These are phyloP conservation scores for Coemansia sp. DNA, from an alignment of 192 early-diverging fungal species.

Conservation along the genomic window DNA sequence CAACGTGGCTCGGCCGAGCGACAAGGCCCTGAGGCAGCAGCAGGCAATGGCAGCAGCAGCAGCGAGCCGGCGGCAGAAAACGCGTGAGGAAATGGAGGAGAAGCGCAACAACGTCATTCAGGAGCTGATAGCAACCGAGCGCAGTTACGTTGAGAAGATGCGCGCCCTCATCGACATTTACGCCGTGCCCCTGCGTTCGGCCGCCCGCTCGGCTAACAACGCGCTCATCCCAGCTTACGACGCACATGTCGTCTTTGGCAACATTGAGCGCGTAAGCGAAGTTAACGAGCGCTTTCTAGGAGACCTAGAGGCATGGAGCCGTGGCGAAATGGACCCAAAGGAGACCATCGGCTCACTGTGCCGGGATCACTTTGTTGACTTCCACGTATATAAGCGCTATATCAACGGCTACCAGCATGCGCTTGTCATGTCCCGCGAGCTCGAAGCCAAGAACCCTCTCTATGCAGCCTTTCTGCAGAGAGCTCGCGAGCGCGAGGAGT, in stretches of 20 bases:
- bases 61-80: constrained; percentile 36
- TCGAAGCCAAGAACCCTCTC: constrained; percentile 59
- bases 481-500: constrained; percentile 63
- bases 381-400: constrained; percentile 68
- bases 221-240: constrained; percentile 63
- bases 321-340: constrained; percentile 53
- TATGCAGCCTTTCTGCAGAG: constrained; percentile 59
- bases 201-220: constrained; percentile 58
- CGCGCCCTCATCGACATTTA: constrained; percentile 61
- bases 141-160: constrained; percentile 66
- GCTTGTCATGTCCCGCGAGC: constrained; percentile 57
- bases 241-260: constrained; percentile 65
- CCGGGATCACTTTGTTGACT: constrained; percentile 61
- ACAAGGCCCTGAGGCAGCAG: constrained; percentile 17
- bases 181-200: constrained; percentile 60
- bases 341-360: constrained; percentile 59
- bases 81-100: constrained; percentile 50
- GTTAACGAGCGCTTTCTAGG: constrained; percentile 62
- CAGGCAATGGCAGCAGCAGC: constrained; percentile 3
- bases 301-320: constrained; percentile 56
- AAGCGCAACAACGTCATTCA: constrained; percentile 60
- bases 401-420: constrained; percentile 67
- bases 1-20: neutral
- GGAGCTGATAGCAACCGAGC: constrained; percentile 66
- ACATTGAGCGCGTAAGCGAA: constrained; percentile 61